Evolutionary conservation across 805 yeast species (phyloP).

Genomic region (Middelhovenomyces tepae): DNA sequence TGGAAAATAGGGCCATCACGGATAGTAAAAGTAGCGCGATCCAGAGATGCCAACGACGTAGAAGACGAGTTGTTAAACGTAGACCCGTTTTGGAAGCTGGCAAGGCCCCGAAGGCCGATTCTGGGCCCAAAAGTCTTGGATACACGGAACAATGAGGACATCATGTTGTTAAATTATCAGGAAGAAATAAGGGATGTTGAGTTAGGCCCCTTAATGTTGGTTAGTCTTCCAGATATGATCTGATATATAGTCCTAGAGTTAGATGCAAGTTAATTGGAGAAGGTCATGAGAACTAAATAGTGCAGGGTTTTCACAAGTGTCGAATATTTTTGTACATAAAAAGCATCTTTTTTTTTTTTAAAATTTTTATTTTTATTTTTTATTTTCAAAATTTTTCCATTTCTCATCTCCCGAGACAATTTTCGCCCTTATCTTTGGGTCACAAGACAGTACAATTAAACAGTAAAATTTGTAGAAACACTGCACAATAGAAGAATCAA

Average conservation of each 20-base stretch:
- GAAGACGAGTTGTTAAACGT: slow-evolving; percentile 3
- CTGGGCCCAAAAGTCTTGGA: slow-evolving; percentile 5
- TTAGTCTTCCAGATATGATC: slow-evolving; percentile 46
- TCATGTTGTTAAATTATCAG: slow-evolving; percentile 1
- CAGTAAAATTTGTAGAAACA: too few relatives aligned
- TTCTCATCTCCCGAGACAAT: background rate
- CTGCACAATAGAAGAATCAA: too few relatives aligned
- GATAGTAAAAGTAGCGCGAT: slow-evolving; percentile 83
- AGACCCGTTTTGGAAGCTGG: slow-evolving; percentile 6
- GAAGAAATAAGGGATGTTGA: slow-evolving; percentile 5
- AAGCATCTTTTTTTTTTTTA: too few relatives aligned
- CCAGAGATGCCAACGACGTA: slow-evolving; percentile 6
- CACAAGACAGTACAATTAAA: too few relatives aligned
- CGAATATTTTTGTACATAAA: too few relatives aligned
- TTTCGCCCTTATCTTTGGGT: background rate
- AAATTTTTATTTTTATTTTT: too few relatives aligned
- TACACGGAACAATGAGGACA: slow-evolving; percentile 5
- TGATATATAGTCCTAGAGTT: slow-evolving; percentile 22
- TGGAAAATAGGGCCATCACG: slow-evolving; percentile 88
- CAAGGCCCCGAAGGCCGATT: slow-evolving; percentile 11
- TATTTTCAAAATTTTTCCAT: background rate
- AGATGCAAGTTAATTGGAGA: too few relatives aligned
- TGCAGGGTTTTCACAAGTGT: too few relatives aligned
- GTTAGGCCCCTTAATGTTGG: slow-evolving; percentile 26
- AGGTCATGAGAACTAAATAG: too few relatives aligned